phyloP scores from a whole-genome alignment of 805 yeast genomes.

The Saccharomycopsis amapae region DNA sequence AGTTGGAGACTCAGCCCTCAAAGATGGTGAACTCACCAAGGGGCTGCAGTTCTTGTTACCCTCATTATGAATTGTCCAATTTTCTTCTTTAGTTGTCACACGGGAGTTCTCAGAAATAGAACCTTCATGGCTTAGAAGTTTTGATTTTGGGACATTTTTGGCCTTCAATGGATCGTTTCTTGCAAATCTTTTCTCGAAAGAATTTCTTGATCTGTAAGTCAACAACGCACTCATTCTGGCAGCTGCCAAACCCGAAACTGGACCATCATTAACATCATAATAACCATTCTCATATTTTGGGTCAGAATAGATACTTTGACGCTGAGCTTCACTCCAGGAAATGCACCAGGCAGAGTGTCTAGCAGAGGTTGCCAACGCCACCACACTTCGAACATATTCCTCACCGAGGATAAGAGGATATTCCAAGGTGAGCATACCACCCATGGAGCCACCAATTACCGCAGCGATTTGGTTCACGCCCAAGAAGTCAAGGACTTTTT shows the following conservation, averaged over 20 bases:
- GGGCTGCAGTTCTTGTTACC: conserved; percentile 42
- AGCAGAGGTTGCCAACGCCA: conserved; percentile 90
- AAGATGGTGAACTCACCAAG: conserved; percentile 12
- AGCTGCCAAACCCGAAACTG: conserved; percentile 81
- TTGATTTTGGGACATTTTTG: conserved; percentile 20
- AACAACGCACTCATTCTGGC: conserved; percentile 96
- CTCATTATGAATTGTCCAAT: conserved; percentile 84
- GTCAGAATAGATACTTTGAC: conserved; percentile 93
- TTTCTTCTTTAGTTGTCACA: conserved; percentile 47
- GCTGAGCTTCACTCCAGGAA: conserved; percentile 97
- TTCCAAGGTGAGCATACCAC: conserved; percentile 93
- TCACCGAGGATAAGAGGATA: conserved; percentile 59
- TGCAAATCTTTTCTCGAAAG: conserved; percentile 90
- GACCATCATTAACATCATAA: conserved; percentile 71
- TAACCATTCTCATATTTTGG: conserved; percentile 91
- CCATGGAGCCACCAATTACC: conserved; percentile 97
- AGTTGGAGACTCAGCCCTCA: conserved; percentile 18
- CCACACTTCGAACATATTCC: conserved; percentile 59
- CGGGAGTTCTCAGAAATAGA: background rate
- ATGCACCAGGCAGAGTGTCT: conserved; percentile 98
- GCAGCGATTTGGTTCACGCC: conserved; percentile 76
- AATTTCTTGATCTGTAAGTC: conserved; percentile 86
- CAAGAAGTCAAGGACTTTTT: conserved; percentile 65
- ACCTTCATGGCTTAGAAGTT: no score
- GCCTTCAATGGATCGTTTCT: conserved; percentile 54